Evolutionary conservation across 331 rosid genomes (phyloP), one percentile per base, ranked within the genome.

Genomic region (Quercus lobata): DNA sequence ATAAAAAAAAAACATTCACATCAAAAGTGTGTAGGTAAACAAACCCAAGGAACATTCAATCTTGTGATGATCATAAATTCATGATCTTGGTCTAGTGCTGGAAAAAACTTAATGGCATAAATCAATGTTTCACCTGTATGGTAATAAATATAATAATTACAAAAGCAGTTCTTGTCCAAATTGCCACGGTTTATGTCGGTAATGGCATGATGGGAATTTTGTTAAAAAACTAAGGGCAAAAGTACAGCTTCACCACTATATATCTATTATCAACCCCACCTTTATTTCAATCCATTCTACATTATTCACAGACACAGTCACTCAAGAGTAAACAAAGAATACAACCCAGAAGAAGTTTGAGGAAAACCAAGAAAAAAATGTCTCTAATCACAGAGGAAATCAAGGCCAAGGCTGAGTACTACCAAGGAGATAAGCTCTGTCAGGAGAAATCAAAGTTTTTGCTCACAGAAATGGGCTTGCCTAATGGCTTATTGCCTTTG

Each of bases 401-500:
- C 41, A 89, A 57, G 56, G 81, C 79, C 6, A 91, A 86, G 65
- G 87, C 97, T 7, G 97, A 95, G 79, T 52, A 91, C 3, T 93
- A 94, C 90, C 82, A 81, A 29, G 98, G 98, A 1, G 93, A 94
- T 44, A 88, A 66, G 12, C 2, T 88, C 6, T 86, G 98, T 81
- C 93, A 88, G 30, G 83, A 52, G 70, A 94, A 91, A 52, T 80
- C 98, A 0, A 78, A 84, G 56, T 37, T 25, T 3, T 74, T 94
- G 52, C 95, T 94, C 1, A 81, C 72, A 46, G 98, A 94, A 73
- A 79, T 87, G 0, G 73, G 65, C 1, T 88, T 94, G 2, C 98
- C 98, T 5, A 92, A 91, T 19, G 98, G 98, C 0, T 91, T 94
- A 0, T 8, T 94, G 29, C 98, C 98, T 1, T 4, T 94, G 83